phyloP scores from a whole-genome alignment of 345 rosid genomes.

The Angophora floribunda region DNA sequence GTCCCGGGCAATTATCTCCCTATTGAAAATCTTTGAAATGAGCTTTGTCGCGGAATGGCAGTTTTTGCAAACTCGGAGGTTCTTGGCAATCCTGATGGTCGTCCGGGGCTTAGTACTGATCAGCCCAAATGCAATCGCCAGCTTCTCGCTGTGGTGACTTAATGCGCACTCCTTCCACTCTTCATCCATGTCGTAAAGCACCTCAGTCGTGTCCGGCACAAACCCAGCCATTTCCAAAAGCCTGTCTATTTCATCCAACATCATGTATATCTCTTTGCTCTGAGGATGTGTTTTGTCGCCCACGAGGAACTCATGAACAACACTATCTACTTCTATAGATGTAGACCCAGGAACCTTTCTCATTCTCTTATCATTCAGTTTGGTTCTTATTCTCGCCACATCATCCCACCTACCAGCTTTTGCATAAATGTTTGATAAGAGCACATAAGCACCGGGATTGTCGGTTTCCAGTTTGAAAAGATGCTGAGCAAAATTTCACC shows the following conservation, averaged over 20 bases:
- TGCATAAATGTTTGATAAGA: constrained; percentile 78
- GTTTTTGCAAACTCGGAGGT: constrained; percentile 1
- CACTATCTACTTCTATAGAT: constrained; percentile 55
- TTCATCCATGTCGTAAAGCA: constrained; percentile 66
- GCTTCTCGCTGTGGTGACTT: constrained; percentile 40
- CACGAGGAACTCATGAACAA: constrained; percentile 73
- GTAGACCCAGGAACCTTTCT: constrained; percentile 77
- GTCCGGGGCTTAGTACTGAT: neutral
- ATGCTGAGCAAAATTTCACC: constrained; percentile 43
- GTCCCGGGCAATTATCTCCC: constrained; percentile 78
- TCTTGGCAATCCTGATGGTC: constrained; percentile 3
- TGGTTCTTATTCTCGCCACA: constrained; percentile 46
- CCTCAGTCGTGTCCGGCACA: constrained; percentile 58
- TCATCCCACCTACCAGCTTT: constrained; percentile 63
- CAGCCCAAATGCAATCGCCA: constrained; percentile 1
- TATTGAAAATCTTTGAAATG: constrained; percentile 58
- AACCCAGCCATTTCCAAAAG: constrained; percentile 47
- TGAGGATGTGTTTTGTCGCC: constrained; percentile 57
- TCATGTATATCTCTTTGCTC: constrained; percentile 43
- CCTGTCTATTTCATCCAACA: constrained; percentile 58
- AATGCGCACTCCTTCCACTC: constrained; percentile 63
- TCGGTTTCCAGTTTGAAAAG: constrained; percentile 48
- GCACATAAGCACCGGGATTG: constrained; percentile 52
- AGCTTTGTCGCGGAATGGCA: constrained; percentile 3
- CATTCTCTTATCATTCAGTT: constrained; percentile 46